Conservation (phyloP, 2,329 filamentous ascomycete species). For the Paraconiothyrium sp. region DNA sequence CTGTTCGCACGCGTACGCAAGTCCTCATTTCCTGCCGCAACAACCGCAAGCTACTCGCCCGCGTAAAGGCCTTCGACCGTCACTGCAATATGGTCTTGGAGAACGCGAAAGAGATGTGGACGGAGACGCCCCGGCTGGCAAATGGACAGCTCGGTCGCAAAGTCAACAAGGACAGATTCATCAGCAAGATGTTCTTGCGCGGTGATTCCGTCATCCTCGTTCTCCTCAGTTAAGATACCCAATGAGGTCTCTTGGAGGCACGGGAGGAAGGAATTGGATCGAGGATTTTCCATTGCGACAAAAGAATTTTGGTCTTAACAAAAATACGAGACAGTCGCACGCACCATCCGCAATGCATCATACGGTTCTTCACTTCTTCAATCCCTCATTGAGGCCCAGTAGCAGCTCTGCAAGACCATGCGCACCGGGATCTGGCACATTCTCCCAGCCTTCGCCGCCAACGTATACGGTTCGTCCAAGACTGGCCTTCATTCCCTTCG, state of each 20-base stretch:
- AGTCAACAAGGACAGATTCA: slow-evolving; percentile 98
- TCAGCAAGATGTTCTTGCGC: slow-evolving; percentile 95
- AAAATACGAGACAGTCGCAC: slow-evolving; percentile 45
- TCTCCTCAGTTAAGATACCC: slow-evolving; percentile 71
- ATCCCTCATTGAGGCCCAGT: slow-evolving; percentile 72
- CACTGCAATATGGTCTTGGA: slow-evolving; percentile 99
- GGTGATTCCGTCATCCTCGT: slow-evolving; percentile 91
- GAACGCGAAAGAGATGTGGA: slow-evolving; percentile 99
- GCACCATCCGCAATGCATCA: slow-evolving; percentile 37
- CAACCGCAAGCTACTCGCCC: slow-evolving; percentile 96
- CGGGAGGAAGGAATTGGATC: neutral
- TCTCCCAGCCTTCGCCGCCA: slow-evolving; percentile 75
- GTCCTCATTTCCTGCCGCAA: slow-evolving; percentile 97
- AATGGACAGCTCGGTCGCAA: slow-evolving; percentile 88
- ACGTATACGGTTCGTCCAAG: slow-evolving; percentile 86
- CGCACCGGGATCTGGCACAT: slow-evolving; percentile 78
- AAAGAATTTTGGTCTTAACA: slow-evolving; percentile 38
- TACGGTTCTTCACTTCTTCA: slow-evolving; percentile 48
- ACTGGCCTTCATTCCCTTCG: slow-evolving; percentile 91
- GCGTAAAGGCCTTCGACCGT: slow-evolving; percentile 97
- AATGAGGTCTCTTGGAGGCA: neutral
- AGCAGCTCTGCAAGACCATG: slow-evolving; percentile 88
- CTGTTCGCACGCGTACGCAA: slow-evolving; percentile 92
- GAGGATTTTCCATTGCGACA: slow-evolving; percentile 23
- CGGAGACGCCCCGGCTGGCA: slow-evolving; percentile 83